Conservation (phyloP, 2,329 filamentous ascomycete genomes). For the Byssothecium circinans region DNA sequence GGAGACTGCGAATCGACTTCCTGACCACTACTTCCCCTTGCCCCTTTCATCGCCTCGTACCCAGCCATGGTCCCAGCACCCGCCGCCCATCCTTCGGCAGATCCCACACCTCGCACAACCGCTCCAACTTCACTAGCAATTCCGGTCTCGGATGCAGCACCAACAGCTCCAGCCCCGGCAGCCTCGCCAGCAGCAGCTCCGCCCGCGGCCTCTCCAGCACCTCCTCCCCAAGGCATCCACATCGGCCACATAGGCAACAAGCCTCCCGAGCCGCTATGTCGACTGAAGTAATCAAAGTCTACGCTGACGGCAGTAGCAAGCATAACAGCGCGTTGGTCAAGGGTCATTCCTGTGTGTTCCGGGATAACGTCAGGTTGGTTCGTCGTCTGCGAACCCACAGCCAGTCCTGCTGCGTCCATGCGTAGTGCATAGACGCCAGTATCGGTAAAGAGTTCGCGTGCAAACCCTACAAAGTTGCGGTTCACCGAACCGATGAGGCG, state of each 20-base stretch:
- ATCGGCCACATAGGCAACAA: slow-evolving; percentile 46
- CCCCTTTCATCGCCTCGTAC: slow-evolving; percentile 64
- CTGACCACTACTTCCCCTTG: slow-evolving; percentile 35
- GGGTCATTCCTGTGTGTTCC: slow-evolving; percentile 56
- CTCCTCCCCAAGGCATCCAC: slow-evolving; percentile 55
- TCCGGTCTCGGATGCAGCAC: slow-evolving; percentile 47
- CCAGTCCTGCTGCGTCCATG: slow-evolving; percentile 61
- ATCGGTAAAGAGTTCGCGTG: slow-evolving; percentile 66
- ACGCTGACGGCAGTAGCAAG: slow-evolving; percentile 66
- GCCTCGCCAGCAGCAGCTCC: slow-evolving; percentile 43
- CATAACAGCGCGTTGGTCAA: slow-evolving; percentile 68
- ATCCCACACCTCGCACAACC: slow-evolving; percentile 43
- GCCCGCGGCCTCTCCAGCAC: slow-evolving; percentile 45
- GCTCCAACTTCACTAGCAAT: slow-evolving; percentile 53
- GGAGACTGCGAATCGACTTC: slow-evolving; percentile 30
- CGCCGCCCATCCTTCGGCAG: slow-evolving; percentile 49
- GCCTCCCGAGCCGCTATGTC: slow-evolving; percentile 55
- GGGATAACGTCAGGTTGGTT: slow-evolving; percentile 43
- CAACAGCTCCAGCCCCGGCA: slow-evolving; percentile 40
- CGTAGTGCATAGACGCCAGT: slow-evolving; percentile 66
- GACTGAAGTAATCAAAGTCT: slow-evolving; percentile 69
- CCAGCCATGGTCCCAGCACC: slow-evolving; percentile 64
- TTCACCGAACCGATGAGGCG: slow-evolving; percentile 63
- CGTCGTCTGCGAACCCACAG: slow-evolving; percentile 42
- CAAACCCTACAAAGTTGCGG: slow-evolving; percentile 64